Percentiles rank a stretch among this genome's conserved stretches.
Evolutionary conservation across 2,329 filamentous ascomycete species (phyloP).

Genomic region (Beauveria sp.): DNA sequence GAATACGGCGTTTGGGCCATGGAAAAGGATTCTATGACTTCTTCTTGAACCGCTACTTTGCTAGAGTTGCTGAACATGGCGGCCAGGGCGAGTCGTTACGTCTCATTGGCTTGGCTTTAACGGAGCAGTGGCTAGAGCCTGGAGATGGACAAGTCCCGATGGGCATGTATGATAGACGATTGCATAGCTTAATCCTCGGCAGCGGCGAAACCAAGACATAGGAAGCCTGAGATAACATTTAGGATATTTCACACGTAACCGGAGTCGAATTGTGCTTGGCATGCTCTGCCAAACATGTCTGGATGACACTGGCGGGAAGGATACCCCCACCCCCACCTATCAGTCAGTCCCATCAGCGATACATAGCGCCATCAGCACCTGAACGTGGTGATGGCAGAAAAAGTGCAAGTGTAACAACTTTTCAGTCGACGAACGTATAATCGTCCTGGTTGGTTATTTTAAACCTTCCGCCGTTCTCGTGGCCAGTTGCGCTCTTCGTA

Average conservation of each 20-base stretch:
- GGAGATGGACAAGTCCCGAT: constrained; percentile 61
- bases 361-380: background rate
- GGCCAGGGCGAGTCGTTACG: constrained; percentile 33
- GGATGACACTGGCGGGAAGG: too few species aligned
- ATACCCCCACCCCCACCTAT: background rate
- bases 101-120: constrained; percentile 71
- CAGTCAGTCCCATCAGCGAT: too few species aligned
- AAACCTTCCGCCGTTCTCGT: background rate
- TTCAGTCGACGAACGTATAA: background rate
- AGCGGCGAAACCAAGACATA: constrained; percentile 49
- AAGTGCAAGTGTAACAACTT: background rate
- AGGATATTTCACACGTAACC: too few species aligned
- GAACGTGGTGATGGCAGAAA: background rate
- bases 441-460: too few species aligned
- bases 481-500: background rate
- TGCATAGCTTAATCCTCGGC: constrained; percentile 71
- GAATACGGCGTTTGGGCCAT: constrained; percentile 74
- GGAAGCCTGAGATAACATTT: too few species aligned
- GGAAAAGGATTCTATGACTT: constrained; percentile 96
- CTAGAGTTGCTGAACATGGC: constrained; percentile 32
- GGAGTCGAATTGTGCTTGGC: background rate
- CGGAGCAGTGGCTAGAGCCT: constrained; percentile 68
- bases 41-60: constrained; percentile 69
- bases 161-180: constrained; percentile 65
- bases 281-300: background rate